These are phyloP conservation scores for Phytophthora rubi DNA, from an alignment of 352 stramenopile species.

Conservation along the genomic window DNA sequence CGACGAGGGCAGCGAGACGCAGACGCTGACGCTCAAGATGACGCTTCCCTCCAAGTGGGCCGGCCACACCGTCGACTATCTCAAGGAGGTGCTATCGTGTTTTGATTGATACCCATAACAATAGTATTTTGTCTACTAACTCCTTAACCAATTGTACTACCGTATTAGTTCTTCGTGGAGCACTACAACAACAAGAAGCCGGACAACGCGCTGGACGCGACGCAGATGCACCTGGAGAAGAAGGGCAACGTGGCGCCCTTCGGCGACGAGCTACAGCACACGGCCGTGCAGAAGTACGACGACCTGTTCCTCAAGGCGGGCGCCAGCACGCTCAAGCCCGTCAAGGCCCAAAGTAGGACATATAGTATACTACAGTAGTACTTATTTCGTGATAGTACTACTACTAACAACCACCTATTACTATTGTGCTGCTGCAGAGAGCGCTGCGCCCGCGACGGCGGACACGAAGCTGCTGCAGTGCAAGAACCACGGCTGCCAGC, in stretches of 20 bases:
- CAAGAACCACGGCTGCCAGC: constrained; percentile 87
- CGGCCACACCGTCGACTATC: constrained; percentile 80
- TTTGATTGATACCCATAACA: constrained; percentile 23
- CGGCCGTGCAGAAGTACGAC: constrained; percentile 85
- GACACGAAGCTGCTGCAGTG: constrained; percentile 72
- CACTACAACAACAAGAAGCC: constrained; percentile 92
- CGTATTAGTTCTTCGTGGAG: constrained; percentile 86
- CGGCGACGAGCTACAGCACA: constrained; percentile 81
- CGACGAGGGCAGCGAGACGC: constrained; percentile 68
- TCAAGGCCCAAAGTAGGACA: constrained; percentile 44
- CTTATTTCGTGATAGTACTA: neutral
- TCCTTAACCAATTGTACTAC: neutral
- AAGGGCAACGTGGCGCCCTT: constrained; percentile 58
- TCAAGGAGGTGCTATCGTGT: constrained; percentile 63
- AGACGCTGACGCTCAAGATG: constrained; percentile 87
- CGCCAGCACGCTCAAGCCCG: constrained; percentile 62
- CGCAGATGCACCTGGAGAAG: constrained; percentile 75
- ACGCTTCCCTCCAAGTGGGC: constrained; percentile 89
- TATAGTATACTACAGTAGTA: constrained; percentile 3
- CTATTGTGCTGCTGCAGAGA: constrained; percentile 17
- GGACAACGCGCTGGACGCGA: constrained; percentile 61
- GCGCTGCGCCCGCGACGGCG: constrained; percentile 8
- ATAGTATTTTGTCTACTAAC: neutral
- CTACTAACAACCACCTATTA: constrained; percentile 3
- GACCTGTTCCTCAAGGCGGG: constrained; percentile 83